phyloP scores from a whole-genome alignment of 2,329 filamentous ascomycete genomes.

The Talaromyces sp. region DNA sequence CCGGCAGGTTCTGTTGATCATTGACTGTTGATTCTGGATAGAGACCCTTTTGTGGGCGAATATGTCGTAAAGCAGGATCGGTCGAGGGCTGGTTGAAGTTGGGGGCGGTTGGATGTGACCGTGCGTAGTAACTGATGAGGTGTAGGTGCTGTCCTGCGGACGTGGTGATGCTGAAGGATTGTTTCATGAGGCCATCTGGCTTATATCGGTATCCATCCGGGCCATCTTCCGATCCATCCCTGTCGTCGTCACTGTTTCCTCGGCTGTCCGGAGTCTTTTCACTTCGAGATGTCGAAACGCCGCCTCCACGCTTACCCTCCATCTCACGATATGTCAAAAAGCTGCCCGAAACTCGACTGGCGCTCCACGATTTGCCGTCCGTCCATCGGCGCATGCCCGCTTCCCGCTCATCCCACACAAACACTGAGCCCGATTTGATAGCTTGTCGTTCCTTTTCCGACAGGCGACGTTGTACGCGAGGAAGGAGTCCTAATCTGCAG shows the following conservation, averaged over 20 bases:
- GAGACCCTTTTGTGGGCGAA: constrained; percentile 87
- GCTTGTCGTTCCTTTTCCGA: constrained; percentile 97
- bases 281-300: constrained; percentile 53
- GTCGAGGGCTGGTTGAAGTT: constrained; percentile 78
- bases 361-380: constrained; percentile 98
- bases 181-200: constrained; percentile 96
- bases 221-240: constrained; percentile 66
- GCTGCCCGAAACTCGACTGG: constrained; percentile 93
- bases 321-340: constrained; percentile 98
- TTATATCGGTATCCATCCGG: constrained; percentile 93
- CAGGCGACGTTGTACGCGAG: constrained; percentile 84
- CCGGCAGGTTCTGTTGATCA: constrained; percentile 76
- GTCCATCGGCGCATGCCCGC: constrained; percentile 98
- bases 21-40: constrained; percentile 95
- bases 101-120: constrained; percentile 69
- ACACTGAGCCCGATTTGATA: constrained; percentile 94
- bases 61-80: constrained; percentile 75
- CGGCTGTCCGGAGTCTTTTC: constrained; percentile 82
- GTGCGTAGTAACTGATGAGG: constrained; percentile 93
- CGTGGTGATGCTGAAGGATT: constrained; percentile 98
- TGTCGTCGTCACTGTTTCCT: constrained; percentile 77
- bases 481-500: constrained; percentile 82
- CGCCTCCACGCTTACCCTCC: constrained; percentile 88
- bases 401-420: constrained; percentile 99
- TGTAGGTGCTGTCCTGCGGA: constrained; percentile 87